Evolutionary conservation across 2,329 filamentous ascomycete species (phyloP), one percentile per base, ranked within the genome.

Genomic region (Phialophora verrucosa): DNA sequence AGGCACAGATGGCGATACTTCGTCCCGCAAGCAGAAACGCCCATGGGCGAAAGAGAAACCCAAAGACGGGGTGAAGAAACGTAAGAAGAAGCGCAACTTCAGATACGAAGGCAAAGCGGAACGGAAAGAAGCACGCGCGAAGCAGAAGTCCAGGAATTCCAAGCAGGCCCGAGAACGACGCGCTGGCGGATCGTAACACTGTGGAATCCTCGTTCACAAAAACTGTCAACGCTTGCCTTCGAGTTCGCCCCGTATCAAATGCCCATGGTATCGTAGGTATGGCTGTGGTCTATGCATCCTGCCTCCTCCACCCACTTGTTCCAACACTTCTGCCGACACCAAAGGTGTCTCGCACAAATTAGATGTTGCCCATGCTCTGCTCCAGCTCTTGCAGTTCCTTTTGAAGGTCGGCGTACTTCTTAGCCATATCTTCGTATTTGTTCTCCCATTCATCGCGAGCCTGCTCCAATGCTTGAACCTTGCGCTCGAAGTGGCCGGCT

Each of bases 401-500:
- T 86, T 96, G 89, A 74, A 92, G 86, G 65, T 85, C 80, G 73
- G 83, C 83, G 85, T 96, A 91, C 84, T 97, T 96, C 88, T 93
- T 91, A 75, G 90, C 81, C 90, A 97, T 96, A 81, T 98, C 94
- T 83, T 98, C 95, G 84, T 96, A 98, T 86, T 99, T 98, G 81
- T 86, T 79, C 85, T 98, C 95, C 93, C 93, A 97, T 81, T 93
- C 88, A 82, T 97, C 93, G 76, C 92, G 91, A 79, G 93, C 88
- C 77, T 88, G 85, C 84, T 99, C 95, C 77, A 97, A 89, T 76
- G 95, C 94, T 82, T 97, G 92, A 74, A 98, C 95, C 87, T 98
- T 98, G 83, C 95, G 95, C 85, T 99, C 95, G 83, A 94, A 98
- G 85, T 99, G 94, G 76, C 94, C 95, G 77, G 94, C 93, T 87